These are phyloP conservation scores for Ilyonectria destructans DNA, from an alignment of 2,329 filamentous ascomycete genomes.

Conservation along the genomic window DNA sequence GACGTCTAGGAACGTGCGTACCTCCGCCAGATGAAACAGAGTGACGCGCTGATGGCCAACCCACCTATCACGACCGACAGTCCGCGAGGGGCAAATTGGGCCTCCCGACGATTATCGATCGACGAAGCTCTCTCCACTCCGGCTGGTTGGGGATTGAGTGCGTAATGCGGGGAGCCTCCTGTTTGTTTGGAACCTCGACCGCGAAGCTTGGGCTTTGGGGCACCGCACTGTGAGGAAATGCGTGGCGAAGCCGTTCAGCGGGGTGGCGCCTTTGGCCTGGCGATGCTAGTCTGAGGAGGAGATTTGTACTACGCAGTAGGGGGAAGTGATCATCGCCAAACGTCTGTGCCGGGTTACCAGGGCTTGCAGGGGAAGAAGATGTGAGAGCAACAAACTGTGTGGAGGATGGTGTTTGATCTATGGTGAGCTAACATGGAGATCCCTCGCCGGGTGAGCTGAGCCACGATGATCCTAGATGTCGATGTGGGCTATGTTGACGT, in stretches of 20 bases:
- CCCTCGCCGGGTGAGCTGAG: background rate
- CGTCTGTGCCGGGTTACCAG: background rate
- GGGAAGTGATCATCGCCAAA: background rate
- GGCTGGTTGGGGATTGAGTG: background rate
- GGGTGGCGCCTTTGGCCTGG: background rate
- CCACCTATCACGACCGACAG: background rate
- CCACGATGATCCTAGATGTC: constrained; percentile 3
- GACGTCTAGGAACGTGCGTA: background rate
- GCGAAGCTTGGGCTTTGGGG: background rate
- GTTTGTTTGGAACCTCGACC: background rate
- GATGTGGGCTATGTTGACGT: background rate
- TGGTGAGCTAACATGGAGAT: background rate
- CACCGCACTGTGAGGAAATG: constrained; percentile 6
- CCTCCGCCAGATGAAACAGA: constrained; percentile 7
- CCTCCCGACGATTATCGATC: background rate
- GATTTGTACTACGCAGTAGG: background rate
- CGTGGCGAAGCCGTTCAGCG: background rate
- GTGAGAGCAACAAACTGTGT: constrained; percentile 1
- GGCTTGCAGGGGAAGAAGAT: background rate
- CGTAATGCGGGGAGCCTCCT: background rate
- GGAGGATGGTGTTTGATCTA: background rate
- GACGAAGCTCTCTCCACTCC: background rate
- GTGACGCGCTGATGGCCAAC: too few relatives aligned
- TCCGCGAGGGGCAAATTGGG: background rate
- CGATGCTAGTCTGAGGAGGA: background rate